Evolutionary conservation across 2,329 filamentous ascomycete species (phyloP).

Genomic region (Aspergillus ochraceus): DNA sequence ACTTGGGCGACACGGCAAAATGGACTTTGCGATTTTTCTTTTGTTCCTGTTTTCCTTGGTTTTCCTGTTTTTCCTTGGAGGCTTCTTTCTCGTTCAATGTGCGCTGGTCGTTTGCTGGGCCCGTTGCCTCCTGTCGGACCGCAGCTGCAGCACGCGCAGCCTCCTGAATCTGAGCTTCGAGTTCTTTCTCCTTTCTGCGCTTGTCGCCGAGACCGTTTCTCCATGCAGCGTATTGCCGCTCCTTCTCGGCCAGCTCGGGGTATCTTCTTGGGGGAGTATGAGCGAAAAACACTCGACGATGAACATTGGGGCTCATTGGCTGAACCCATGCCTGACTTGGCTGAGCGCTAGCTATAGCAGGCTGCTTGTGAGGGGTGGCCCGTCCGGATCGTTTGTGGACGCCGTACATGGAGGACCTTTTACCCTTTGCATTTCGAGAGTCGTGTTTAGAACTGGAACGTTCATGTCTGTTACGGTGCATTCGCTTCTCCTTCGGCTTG

Average conservation of each 20-base stretch:
- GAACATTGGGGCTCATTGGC: conserved; percentile 7
- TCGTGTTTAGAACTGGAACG: not conserved
- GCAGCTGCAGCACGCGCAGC: not conserved
- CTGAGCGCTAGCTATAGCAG: not conserved
- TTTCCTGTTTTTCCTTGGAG: not conserved
- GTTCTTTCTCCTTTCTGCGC: not conserved
- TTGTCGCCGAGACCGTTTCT: not conserved
- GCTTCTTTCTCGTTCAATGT: not conserved
- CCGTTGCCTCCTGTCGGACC: not conserved
- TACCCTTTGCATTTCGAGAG: not conserved
- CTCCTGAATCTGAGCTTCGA: not conserved
- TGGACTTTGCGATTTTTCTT: conserved; percentile 9
- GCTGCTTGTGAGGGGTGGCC: not conserved
- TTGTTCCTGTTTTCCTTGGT: too few species aligned
- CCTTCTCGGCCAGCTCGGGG: not conserved
- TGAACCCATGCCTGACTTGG: not conserved
- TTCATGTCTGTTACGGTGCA: not conserved
- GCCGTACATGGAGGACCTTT: not conserved
- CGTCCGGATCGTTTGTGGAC: not conserved
- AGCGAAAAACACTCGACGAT: conserved; percentile 5
- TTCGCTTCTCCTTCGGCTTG: not conserved
- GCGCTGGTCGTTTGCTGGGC: not conserved
- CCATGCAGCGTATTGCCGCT: not conserved
- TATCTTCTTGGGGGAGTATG: not conserved
- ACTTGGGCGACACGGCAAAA: conserved; percentile 13